Percentiles rank a stretch among this genome's conserved stretches.
Conservation (phyloP, 345 rosid genomes). For the Raphanus raphanistrum region DNA sequence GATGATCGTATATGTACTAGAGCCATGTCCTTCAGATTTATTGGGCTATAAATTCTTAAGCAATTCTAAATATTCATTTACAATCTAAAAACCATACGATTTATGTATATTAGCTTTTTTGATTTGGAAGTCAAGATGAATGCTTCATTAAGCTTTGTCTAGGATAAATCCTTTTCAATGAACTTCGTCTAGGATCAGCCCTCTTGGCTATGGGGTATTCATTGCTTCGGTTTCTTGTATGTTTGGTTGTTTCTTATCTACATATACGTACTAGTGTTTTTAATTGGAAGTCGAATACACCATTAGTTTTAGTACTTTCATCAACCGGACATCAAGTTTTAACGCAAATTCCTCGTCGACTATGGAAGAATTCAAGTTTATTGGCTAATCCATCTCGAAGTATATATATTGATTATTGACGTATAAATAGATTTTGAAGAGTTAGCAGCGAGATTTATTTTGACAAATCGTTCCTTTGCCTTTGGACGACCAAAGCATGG, state of each 20-base stretch:
- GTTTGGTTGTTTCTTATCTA: neutral
- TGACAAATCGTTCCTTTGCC: neutral
- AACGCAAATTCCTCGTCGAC: neutral
- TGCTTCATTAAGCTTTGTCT: neutral
- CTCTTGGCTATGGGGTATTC: neutral
- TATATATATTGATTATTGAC: neutral
- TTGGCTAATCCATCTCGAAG: neutral
- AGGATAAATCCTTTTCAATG: neutral
- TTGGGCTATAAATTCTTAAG: neutral
- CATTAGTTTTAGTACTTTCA: neutral
- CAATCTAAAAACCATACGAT: too few species aligned
- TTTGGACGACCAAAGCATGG: too few species aligned
- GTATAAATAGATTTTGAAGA: neutral
- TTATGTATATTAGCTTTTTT: too few species aligned
- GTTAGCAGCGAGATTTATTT: neutral
- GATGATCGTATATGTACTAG: neutral
- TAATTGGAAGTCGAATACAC: neutral
- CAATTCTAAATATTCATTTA: neutral
- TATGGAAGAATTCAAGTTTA: neutral
- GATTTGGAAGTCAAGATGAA: neutral
- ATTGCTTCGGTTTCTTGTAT: neutral
- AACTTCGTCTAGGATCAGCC: neutral
- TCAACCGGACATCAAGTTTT: neutral
- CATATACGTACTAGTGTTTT: neutral
- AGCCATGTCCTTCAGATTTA: neutral